Evolutionary conservation across 2,329 filamentous ascomycete genomes (phyloP), one percentile per base, ranked within the genome.

Genomic region (Pseudogymnoascus sp.): DNA sequence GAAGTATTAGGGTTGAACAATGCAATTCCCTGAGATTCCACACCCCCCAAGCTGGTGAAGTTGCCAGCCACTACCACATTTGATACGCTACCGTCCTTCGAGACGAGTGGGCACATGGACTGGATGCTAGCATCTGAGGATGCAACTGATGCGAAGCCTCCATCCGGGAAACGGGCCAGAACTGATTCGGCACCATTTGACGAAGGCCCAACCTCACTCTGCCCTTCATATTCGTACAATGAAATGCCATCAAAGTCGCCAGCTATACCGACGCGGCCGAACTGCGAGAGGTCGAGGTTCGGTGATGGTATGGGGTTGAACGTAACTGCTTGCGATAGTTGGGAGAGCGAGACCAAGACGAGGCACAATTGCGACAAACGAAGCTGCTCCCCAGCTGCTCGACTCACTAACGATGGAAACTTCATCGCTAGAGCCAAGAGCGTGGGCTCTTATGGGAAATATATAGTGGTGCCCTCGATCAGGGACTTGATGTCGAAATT

Each of bases 171-270:
- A 62, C 87, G 86, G 18, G 88, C 85, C 63, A 97, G 83, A 42
- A 99, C 83, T 16, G 90, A 88, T 72, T 93, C 86, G 71, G 87
- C 91, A 73, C 90, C 91, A 79, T 96, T 92, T 65, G 82, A 84
- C 70, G 78, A 86, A 70, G 85, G 83, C 14, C 82, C 77, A 66
- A 81, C 79, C 75, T 93, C 85, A 64, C 81, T 87, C 74, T 99
- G 93, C 67, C 89, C 90, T 71, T 88, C 81, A 71, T 87, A 97
- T 73, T 93, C 81, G 78, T 95, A 97, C 40, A 97, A 79, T 11
- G 95, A 97, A 70, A 97, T 89, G 63, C 92, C 91, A 71, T 90
- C 86, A 74, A 96, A 99, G 76, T 97, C 88, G 70, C 95, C 95
- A 1, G 86, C 89, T 65, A 99, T 82, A 63, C 90, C 92, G 68